Conservation (phyloP, 139 green algal genomes). For the Nannochloris sp. region DNA sequence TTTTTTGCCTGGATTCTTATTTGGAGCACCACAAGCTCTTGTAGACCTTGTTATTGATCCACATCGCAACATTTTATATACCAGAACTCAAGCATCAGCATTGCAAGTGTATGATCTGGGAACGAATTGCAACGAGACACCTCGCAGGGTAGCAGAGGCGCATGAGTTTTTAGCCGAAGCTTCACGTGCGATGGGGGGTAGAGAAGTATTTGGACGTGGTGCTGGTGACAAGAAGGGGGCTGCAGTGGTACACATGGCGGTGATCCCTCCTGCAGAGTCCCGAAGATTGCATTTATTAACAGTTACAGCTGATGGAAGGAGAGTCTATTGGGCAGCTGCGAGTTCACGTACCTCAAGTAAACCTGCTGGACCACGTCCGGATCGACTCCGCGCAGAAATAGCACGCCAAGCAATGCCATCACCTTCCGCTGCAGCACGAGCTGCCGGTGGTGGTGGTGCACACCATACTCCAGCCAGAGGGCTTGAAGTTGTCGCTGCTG, state of each 20-base stretch:
- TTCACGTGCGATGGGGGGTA: constrained; percentile 5
- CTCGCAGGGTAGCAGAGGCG: constrained; percentile 58
- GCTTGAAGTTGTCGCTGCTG: constrained; percentile 56
- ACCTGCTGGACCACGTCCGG: constrained; percentile 20
- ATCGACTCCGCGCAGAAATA: constrained; percentile 43
- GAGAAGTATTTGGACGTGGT: constrained; percentile 55
- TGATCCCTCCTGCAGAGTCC: constrained; percentile 37
- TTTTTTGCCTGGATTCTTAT: constrained; percentile 60
- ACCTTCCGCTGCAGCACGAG: not conserved
- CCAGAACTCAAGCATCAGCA: constrained; percentile 45
- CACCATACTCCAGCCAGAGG: constrained; percentile 11
- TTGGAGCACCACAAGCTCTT: constrained; percentile 41
- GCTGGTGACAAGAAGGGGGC: constrained; percentile 46
- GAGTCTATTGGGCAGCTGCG: constrained; percentile 64
- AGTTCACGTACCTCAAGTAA: not conserved
- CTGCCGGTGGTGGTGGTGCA: not conserved
- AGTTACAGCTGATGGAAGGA: constrained; percentile 72
- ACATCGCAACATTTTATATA: constrained; percentile 78
- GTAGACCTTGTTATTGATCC: constrained; percentile 71
- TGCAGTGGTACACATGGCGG: constrained; percentile 62
- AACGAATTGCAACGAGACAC: constrained; percentile 20
- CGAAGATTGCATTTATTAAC: constrained; percentile 69
- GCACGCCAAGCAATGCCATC: constrained; percentile 43
- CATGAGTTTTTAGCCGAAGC: constrained; percentile 46
- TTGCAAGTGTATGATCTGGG: constrained; percentile 88